Conservation (phyloP, 176 grass and related monocot genomes). For the Phragmites australis region DNA sequence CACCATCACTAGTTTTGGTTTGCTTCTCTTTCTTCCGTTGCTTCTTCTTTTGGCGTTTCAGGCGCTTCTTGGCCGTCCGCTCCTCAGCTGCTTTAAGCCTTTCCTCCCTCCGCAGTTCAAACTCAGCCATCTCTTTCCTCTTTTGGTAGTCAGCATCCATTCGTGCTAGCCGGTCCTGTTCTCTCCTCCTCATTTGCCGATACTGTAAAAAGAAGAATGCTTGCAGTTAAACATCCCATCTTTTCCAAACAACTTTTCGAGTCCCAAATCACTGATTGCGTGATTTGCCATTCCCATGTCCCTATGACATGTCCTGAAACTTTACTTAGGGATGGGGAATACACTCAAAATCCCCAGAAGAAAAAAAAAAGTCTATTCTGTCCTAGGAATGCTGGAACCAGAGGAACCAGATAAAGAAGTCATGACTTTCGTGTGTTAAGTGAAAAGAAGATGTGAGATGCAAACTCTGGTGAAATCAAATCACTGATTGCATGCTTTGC, state of each 20-base stretch:
- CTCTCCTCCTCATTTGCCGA: constrained; percentile 96
- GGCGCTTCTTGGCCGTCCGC: constrained; percentile 77
- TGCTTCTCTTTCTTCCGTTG: constrained; percentile 72
- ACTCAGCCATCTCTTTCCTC: constrained; percentile 74
- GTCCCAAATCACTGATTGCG: neutral
- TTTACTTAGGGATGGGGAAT: neutral
- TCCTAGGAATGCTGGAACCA: neutral
- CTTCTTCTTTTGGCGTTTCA: constrained; percentile 90
- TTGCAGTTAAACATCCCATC: neutral
- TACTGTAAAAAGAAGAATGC: constrained; percentile 56
- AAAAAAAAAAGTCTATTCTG: neutral
- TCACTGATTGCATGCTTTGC: neutral
- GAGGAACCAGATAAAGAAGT: neutral
- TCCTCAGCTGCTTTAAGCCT: constrained; percentile 85
- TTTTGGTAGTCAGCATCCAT: constrained; percentile 80
- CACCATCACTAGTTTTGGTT: constrained; percentile 34
- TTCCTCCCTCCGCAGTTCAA: constrained; percentile 81
- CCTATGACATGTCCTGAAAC: neutral
- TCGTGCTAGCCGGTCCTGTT: constrained; percentile 72
- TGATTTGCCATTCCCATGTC: neutral
- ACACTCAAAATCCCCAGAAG: neutral
- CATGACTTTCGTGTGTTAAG: neutral
- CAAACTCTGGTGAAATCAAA: neutral
- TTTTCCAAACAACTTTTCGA: constrained; percentile 2
- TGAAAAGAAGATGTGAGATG: neutral